Evolutionary conservation across 2,329 filamentous ascomycete genomes (phyloP).

Genomic region (Zymoseptoria tritici): DNA sequence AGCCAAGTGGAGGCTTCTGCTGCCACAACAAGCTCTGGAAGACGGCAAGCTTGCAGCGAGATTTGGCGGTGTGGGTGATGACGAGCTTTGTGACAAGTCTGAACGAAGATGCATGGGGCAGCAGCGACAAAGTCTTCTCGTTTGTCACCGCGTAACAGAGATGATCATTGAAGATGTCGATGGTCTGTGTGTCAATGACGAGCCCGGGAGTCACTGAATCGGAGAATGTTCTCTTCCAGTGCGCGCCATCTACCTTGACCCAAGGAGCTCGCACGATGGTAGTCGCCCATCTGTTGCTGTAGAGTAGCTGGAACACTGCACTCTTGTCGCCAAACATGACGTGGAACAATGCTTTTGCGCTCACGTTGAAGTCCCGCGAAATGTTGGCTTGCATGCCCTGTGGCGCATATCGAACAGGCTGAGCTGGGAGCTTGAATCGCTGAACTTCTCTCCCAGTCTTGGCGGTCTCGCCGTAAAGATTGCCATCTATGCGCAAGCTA

Average conservation of each 20-base stretch:
- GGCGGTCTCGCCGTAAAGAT: conserved; percentile 44
- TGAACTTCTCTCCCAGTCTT: conserved; percentile 43
- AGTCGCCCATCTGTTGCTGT: conserved; percentile 72
- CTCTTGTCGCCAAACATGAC: conserved; percentile 95
- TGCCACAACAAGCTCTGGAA: conserved; percentile 88
- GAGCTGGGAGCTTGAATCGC: conserved; percentile 74
- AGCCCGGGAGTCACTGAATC: conserved; percentile 42
- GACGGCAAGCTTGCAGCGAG: conserved; percentile 82
- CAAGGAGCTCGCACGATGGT: conserved; percentile 81
- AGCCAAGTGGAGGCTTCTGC: conserved; percentile 32
- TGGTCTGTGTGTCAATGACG: conserved; percentile 64
- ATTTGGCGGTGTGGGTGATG: conserved; percentile 88
- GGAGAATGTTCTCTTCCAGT: conserved; percentile 58
- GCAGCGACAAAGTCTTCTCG: conserved; percentile 66
- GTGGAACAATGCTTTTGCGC: conserved; percentile 89
- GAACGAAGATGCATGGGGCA: conserved; percentile 73
- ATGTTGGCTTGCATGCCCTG: conserved; percentile 69
- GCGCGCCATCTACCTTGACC: conserved; percentile 56
- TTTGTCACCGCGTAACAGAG: conserved; percentile 62
- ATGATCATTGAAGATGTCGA: conserved; percentile 57
- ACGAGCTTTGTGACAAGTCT: conserved; percentile 82
- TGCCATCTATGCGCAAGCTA: conserved; percentile 56
- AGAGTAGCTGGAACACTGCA: conserved; percentile 84
- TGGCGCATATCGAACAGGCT: conserved; percentile 77
- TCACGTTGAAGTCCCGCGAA: conserved; percentile 80